Evolutionary conservation across 192 early-diverging fungal genomes (phyloP).

Genomic region (Lobosporangium transversale): DNA sequence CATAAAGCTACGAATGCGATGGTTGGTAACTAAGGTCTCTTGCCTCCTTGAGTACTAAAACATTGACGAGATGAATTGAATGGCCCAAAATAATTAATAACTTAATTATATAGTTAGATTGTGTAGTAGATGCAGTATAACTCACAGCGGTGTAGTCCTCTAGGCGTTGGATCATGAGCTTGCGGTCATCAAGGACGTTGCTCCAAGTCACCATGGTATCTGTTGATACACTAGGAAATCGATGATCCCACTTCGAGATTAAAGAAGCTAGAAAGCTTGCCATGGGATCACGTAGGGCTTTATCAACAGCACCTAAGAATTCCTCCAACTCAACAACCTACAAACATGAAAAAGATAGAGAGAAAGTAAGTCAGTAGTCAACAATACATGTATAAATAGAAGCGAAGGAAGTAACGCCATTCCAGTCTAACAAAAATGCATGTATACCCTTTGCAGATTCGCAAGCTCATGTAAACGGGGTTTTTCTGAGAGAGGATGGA

Average conservation of each 20-base stretch:
- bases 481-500: constrained; percentile 60
- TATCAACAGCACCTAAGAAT: constrained; percentile 46
- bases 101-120: too few species aligned
- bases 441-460: constrained; percentile 55
- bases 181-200: constrained; percentile 63
- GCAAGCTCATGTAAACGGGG: constrained; percentile 54
- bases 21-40: constrained; percentile 20
- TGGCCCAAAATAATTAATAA: neutral
- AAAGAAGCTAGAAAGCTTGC: constrained; percentile 25
- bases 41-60: constrained; percentile 30
- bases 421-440: neutral
- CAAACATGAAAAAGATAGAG: neutral
- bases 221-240: constrained; percentile 57
- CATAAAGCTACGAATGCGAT: constrained; percentile 39
- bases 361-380: neutral
- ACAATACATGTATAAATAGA: too few species aligned
- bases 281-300: constrained; percentile 8
- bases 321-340: constrained; percentile 68
- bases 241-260: constrained; percentile 39
- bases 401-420: neutral
- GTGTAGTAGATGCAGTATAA: too few species aligned
- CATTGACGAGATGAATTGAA: neutral
- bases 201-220: constrained; percentile 72
- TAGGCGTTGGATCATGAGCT: constrained; percentile 58
- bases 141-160: constrained; percentile 26